Evolutionary conservation across 345 rosid genomes (phyloP).

Genomic region (Melaleuca alternifolia): DNA sequence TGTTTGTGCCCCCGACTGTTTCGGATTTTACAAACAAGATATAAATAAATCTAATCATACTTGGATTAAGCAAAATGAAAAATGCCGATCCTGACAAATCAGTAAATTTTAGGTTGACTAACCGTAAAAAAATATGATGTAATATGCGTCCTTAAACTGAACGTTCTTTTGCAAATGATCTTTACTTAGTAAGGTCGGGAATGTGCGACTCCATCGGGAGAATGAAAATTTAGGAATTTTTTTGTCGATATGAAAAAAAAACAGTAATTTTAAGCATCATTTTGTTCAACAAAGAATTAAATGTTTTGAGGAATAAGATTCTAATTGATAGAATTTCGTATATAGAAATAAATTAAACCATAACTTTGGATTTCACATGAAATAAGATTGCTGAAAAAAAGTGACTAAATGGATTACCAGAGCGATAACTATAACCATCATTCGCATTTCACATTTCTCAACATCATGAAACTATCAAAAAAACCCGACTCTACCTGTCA

Average conservation of each 20-base stretch:
- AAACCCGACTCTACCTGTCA: rapidly evolving
- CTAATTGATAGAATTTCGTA: rapidly evolving
- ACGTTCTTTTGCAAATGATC: rapidly evolving
- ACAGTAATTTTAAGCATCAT: background rate
- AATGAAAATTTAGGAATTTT: background rate
- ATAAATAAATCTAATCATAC: background rate
- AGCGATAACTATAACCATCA: rapidly evolving
- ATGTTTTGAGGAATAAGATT: background rate
- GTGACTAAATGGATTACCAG: background rate
- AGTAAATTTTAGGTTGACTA: background rate
- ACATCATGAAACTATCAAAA: background rate
- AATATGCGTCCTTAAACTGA: background rate
- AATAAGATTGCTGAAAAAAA: background rate
- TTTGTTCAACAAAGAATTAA: rapidly evolving
- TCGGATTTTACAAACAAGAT: background rate
- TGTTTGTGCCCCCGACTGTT: background rate
- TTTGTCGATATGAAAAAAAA: too few species aligned
- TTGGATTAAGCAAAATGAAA: background rate
- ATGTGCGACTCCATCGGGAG: rapidly evolving
- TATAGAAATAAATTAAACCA: rapidly evolving
- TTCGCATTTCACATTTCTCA: rapidly evolving
- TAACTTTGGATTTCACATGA: background rate
- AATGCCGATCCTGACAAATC: background rate
- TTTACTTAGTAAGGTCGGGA: rapidly evolving
- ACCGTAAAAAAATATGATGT: too few species aligned